phyloP scores from a whole-genome alignment of 1,139 yeast species.

The Debaryomyces subglobosus region DNA sequence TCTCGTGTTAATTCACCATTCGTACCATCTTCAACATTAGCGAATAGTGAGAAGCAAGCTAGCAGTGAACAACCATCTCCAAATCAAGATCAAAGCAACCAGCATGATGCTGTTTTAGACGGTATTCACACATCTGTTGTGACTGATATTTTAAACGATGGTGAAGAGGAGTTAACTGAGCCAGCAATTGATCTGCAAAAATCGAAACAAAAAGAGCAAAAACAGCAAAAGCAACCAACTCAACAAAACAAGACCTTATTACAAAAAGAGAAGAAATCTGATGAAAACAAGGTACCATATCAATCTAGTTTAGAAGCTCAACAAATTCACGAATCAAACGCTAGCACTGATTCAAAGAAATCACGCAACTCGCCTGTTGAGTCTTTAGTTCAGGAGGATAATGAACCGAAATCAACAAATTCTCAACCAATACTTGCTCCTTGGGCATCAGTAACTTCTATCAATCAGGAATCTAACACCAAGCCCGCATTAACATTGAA shows the following conservation, averaged over 20 bases:
- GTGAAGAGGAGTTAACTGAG: conserved; percentile 18
- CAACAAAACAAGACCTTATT: not conserved
- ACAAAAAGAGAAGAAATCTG: not conserved
- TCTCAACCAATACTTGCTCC: conserved; percentile 49
- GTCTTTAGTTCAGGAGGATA: conserved; percentile 3
- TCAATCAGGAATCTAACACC: conserved; percentile 21
- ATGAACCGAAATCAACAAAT: conserved; percentile 25
- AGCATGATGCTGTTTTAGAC: conserved; percentile 36
- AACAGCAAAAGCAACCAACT: conserved; percentile 2
- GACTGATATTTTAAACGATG: conserved; percentile 38
- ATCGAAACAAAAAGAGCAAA: conserved; percentile 1
- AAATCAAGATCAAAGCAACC: conserved; percentile 10
- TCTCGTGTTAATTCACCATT: conserved; percentile 50
- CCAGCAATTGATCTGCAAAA: conserved; percentile 6
- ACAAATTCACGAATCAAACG: not conserved
- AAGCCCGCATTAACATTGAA: conserved; percentile 61
- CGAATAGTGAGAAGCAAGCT: conserved; percentile 1
- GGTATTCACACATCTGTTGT: conserved; percentile 43
- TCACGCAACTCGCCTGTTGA: not conserved
- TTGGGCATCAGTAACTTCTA: conserved; percentile 47
- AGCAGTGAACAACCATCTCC: conserved; percentile 6
- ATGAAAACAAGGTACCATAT: not conserved
- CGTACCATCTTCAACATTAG: conserved; percentile 24
- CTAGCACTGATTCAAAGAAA: not conserved
- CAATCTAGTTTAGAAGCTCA: not conserved